Conservation (phyloP, 148 eudicot genomes). For the Silene uniflora region DNA sequence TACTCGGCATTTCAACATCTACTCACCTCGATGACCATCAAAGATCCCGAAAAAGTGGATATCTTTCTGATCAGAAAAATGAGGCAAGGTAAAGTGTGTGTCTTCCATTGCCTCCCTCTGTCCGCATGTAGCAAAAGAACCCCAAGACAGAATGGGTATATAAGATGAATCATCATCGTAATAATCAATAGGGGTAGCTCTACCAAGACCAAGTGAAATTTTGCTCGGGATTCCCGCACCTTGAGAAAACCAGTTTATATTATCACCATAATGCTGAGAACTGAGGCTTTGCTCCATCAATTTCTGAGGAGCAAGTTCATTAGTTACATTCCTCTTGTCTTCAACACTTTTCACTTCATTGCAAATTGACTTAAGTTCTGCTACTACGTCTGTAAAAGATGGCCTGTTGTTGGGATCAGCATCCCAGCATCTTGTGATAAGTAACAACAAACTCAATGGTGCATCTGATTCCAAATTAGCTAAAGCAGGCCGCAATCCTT, state of each 20-base stretch:
- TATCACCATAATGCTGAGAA: conserved; percentile 35
- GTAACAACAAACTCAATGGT: conserved; percentile 46
- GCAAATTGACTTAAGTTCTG: conserved; percentile 45
- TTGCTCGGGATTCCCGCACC: conserved; percentile 48
- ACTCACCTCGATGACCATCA: conserved; percentile 97
- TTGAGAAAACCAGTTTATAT: conserved; percentile 58
- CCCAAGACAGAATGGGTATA: conserved; percentile 71
- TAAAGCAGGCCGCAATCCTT: conserved; percentile 77
- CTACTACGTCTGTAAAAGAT: conserved; percentile 66
- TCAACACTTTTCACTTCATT: conserved; percentile 31
- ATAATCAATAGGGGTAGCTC: conserved; percentile 33
- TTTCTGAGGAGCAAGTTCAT: conserved; percentile 27
- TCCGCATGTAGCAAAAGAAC: conserved; percentile 88
- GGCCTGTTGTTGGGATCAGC: conserved; percentile 61
- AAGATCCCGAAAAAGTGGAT: conserved; percentile 76
- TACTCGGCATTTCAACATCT: not conserved
- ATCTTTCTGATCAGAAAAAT: conserved; percentile 41
- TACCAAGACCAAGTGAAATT: conserved; percentile 30
- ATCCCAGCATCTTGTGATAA: conserved; percentile 84
- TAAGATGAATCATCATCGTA: conserved; percentile 35
- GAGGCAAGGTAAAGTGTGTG: conserved; percentile 77
- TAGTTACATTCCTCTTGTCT: conserved; percentile 13
- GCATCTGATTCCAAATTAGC: conserved; percentile 44
- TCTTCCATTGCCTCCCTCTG: conserved; percentile 97
- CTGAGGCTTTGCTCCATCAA: conserved; percentile 20